These are phyloP conservation scores for Podospora bellae-mahoneyi DNA, from an alignment of 495 filamentous ascomycete species.

Conservation along the genomic window DNA sequence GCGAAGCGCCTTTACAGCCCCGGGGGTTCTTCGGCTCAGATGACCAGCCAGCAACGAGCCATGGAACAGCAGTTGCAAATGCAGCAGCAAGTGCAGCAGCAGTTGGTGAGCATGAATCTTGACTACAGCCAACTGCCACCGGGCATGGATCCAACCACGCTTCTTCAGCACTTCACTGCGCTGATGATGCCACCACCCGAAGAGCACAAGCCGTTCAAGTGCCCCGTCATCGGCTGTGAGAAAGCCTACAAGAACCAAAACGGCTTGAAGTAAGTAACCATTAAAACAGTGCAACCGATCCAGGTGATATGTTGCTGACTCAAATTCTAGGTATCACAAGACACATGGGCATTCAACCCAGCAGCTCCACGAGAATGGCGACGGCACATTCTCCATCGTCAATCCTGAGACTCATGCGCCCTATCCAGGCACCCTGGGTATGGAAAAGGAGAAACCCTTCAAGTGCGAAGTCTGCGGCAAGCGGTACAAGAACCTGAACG, in stretches of 20 bases:
- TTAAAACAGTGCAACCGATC: neutral
- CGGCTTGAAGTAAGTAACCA: slow-evolving; percentile 71
- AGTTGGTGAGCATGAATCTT: slow-evolving; percentile 61
- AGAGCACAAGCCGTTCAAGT: slow-evolving; percentile 94
- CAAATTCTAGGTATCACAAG: slow-evolving; percentile 59
- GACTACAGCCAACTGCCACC: slow-evolving; percentile 67
- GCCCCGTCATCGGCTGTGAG: slow-evolving; percentile 96
- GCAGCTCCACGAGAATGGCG: slow-evolving; percentile 88
- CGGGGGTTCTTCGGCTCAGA: slow-evolving; percentile 55
- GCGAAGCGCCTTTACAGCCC: slow-evolving; percentile 89
- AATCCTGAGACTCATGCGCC: slow-evolving; percentile 92
- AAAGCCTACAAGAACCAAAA: slow-evolving; percentile 99
- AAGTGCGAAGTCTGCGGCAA: slow-evolving; percentile 96
- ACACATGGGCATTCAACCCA: slow-evolving; percentile 93
- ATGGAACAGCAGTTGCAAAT: slow-evolving; percentile 35
- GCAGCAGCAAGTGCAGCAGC: slow-evolving; percentile 52
- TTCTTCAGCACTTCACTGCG: slow-evolving; percentile 69
- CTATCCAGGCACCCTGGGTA: slow-evolving; percentile 92
- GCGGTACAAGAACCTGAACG: slow-evolving; percentile 98
- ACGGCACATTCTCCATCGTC: slow-evolving; percentile 97
- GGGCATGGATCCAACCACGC: slow-evolving; percentile 69
- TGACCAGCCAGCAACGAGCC: slow-evolving; percentile 55
- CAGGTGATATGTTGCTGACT: slow-evolving; percentile 36
- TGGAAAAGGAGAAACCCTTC: slow-evolving; percentile 99
- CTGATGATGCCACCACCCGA: slow-evolving; percentile 54